Percentiles rank a stretch among this genome's conserved stretches.
These are phyloP conservation scores for Albugo laibachii DNA, from an alignment of 352 stramenopile genomes.

Conservation along the genomic window DNA sequence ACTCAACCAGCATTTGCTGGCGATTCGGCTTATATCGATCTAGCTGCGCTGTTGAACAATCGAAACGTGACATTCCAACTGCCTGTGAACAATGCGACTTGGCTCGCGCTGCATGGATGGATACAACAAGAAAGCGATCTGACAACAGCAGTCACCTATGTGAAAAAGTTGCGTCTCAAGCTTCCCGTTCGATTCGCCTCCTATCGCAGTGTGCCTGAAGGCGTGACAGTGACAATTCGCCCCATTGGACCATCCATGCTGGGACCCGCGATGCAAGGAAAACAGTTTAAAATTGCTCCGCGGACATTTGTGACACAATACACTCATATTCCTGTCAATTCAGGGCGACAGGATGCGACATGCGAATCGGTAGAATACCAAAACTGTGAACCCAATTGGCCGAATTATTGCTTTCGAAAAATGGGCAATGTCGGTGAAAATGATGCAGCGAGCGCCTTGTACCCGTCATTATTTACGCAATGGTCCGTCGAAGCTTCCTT, in stretches of 20 bases:
- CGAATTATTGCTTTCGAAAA: slow-evolving; percentile 2
- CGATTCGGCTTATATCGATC: slow-evolving; percentile 4
- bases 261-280: slow-evolving; percentile 3
- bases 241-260: not conserved
- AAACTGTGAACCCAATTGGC: slow-evolving; percentile 2
- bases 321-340: not conserved
- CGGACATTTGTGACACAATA: not conserved
- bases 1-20: slow-evolving; percentile 1
- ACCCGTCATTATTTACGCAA: slow-evolving; percentile 3
- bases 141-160: not conserved
- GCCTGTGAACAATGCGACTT: slow-evolving; percentile 2
- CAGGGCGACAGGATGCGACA: not conserved
- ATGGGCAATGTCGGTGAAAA: not conserved
- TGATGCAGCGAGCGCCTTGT: not conserved
- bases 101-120: slow-evolving; percentile 1
- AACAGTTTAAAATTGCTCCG: slow-evolving; percentile 2
- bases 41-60: slow-evolving; percentile 2
- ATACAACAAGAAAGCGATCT: slow-evolving; percentile 1
- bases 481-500: slow-evolving; percentile 1
- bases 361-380: not conserved
- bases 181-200: slow-evolving; percentile 3
- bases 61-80: slow-evolving; percentile 4
- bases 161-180: not conserved
- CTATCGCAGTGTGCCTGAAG: not conserved
- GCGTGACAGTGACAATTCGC: not conserved